Percentiles rank a stretch among this genome's conserved stretches.
These are phyloP conservation scores for Pulveroboletus sp. DNA, from an alignment of 768 basidiomycete species.

Conservation along the genomic window DNA sequence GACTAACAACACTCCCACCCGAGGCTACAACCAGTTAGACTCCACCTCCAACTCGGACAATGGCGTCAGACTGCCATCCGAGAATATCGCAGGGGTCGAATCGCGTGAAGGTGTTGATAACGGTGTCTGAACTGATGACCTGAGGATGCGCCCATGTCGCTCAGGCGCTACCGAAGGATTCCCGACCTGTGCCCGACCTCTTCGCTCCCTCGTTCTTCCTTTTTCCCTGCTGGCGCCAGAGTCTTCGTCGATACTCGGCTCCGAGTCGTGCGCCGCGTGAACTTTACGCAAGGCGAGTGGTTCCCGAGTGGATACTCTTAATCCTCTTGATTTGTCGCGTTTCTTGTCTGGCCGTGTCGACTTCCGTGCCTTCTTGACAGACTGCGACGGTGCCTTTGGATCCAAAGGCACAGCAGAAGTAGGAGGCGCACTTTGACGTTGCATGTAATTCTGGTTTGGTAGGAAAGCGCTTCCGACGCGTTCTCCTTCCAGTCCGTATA, in stretches of 20 bases:
- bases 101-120: constrained; percentile 2
- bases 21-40: constrained; percentile 29
- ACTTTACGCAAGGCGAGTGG: constrained; percentile 25
- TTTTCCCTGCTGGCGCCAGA: background rate
- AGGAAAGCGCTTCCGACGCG: constrained; percentile 28
- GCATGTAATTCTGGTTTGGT: constrained; percentile 6
- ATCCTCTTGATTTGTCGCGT: background rate
- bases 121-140: background rate
- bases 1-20: constrained; percentile 30
- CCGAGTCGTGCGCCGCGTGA: constrained; percentile 18
- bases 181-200: constrained; percentile 22
- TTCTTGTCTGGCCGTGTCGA: background rate
- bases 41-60: constrained; percentile 9
- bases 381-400: background rate
- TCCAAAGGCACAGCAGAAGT: background rate
- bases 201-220: background rate
- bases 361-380: too few species aligned
- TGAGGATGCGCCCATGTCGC: constrained; percentile 20
- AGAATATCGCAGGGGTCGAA: constrained; percentile 9
- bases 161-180: constrained; percentile 11
- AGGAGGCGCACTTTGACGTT: background rate
- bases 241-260: constrained; percentile 12
- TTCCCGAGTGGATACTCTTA: constrained; percentile 26
- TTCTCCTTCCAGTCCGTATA: constrained; percentile 31
- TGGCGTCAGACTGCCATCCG: constrained; percentile 13